Evolutionary conservation across 345 rosid species (phyloP).

Genomic region (Heritiera fomes): DNA sequence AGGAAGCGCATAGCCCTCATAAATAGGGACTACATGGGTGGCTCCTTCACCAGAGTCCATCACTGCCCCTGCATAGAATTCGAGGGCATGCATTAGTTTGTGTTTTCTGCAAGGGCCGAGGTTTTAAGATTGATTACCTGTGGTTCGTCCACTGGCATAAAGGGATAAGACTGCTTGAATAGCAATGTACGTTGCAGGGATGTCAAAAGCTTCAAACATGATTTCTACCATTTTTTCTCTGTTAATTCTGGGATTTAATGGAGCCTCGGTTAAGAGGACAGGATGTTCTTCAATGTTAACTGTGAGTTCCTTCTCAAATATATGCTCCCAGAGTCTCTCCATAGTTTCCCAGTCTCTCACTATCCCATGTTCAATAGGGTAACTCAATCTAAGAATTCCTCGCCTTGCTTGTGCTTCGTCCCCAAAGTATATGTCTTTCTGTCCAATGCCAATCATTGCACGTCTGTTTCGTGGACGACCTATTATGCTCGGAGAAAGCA

Average conservation of each 20-base stretch:
- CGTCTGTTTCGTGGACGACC: slow-evolving; percentile 29
- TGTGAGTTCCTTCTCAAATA: slow-evolving; percentile 24
- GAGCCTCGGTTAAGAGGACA: slow-evolving; percentile 34
- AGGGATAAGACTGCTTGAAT: slow-evolving; percentile 34
- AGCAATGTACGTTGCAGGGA: slow-evolving; percentile 28
- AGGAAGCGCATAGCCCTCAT: slow-evolving; percentile 31
- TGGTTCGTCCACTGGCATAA: slow-evolving; percentile 32
- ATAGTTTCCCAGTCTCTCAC: slow-evolving; percentile 31
- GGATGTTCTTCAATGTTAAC: slow-evolving; percentile 31
- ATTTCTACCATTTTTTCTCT: slow-evolving; percentile 30
- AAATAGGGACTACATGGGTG: slow-evolving; percentile 33
- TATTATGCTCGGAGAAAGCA: slow-evolving; percentile 27
- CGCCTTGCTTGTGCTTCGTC: slow-evolving; percentile 31
- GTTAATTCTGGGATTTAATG: slow-evolving; percentile 34
- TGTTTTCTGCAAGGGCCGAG: background rate
- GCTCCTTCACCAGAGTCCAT: slow-evolving; percentile 25
- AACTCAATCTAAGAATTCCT: slow-evolving; percentile 27
- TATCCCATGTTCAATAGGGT: slow-evolving; percentile 30
- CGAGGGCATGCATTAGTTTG: background rate
- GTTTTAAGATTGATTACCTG: slow-evolving; percentile 17
- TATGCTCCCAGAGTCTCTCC: slow-evolving; percentile 33
- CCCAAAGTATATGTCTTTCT: slow-evolving; percentile 27
- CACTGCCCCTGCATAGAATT: slow-evolving; percentile 23
- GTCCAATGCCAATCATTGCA: slow-evolving; percentile 29
- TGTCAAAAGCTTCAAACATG: slow-evolving; percentile 27